Evolutionary conservation across 495 filamentous ascomycete genomes (phyloP), one percentile per base, ranked within the genome.

Genomic region (Cercophora samala): DNA sequence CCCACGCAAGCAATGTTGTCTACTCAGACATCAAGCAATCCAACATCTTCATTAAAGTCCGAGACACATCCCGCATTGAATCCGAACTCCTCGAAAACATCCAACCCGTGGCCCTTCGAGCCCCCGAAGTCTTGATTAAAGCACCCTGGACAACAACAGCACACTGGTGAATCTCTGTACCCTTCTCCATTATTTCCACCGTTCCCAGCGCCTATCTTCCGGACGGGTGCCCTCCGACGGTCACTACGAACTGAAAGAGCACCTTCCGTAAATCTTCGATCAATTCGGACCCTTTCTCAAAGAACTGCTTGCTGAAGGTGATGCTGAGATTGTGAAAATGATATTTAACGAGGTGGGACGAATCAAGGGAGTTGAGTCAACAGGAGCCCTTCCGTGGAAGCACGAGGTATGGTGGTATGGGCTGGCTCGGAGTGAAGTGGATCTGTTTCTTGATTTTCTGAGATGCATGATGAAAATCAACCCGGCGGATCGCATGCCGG

Each of bases 281-380:
- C n/a, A 69, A 0, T 75, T 75, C 56, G 71, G 71, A 0, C 69
- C 68, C 5, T 73, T 74, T 51, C 71, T 74, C 1, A 68, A 66
- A 53, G 19, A 25, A 13, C 63, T 77, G 5, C 52, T 77, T 1
- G 72, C 69, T 17, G 52, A 67, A 42, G 71, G 71, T n/a, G 62
- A 73, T 53, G 26, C 58, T 21, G 67, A 69, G 21, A 56, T 67
- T 24, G 67, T 73, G 26, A 58, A 46, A n/a, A n/a, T 26, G 0
- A 63, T 66, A 5, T 74, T 72, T 46, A 56, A 72, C 24, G 64
- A 60, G 8, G 37, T 64, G 6, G 65, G 68, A 17, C 37, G 21
- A 29, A 13, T 60, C 46, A 65, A 65, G 21, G 62, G 23, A 0
- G 19, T 23, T 0, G 18, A 13, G 0, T 56, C 58, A 6, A 6